phyloP scores from a whole-genome alignment of 345 rosid genomes.

The Abelmoschus esculentus region DNA sequence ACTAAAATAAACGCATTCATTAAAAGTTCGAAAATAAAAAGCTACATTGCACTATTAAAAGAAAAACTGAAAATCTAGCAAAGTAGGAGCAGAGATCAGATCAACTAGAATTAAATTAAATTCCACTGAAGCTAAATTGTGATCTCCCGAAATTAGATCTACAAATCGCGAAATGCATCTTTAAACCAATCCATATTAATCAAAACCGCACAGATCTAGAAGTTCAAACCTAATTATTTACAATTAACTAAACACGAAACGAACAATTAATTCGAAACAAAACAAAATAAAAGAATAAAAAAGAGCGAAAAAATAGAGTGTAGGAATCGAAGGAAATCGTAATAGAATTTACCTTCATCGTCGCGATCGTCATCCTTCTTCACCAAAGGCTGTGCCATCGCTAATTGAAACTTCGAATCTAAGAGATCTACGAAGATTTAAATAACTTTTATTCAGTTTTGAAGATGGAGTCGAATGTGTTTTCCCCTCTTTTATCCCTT shows the following conservation, averaged over 20 bases:
- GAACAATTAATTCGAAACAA: background rate
- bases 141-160: background rate
- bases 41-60: slow-evolving; percentile 21
- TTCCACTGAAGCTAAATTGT: slow-evolving; percentile 3
- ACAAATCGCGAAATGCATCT: background rate
- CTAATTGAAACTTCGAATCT: slow-evolving; percentile 13
- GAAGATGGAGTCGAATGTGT: slow-evolving; percentile 10
- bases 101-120: slow-evolving; percentile 17
- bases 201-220: slow-evolving; percentile 42
- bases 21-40: slow-evolving; percentile 3
- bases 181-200: background rate
- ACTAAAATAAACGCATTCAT: slow-evolving; percentile 1
- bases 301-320: background rate
- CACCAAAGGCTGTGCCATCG: slow-evolving; percentile 91
- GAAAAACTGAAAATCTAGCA: background rate
- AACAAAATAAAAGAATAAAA: background rate
- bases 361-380: slow-evolving; percentile 99
- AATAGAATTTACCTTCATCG: slow-evolving; percentile 63
- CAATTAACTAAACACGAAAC: background rate
- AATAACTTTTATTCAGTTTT: background rate
- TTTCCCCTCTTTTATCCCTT: background rate
- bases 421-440: slow-evolving; percentile 16
- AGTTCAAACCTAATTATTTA: slow-evolving; percentile 15
- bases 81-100: slow-evolving; percentile 12
- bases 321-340: slow-evolving; percentile 6